Evolutionary conservation across 768 basidiomycete species (phyloP).

Genomic region (Calocera cornea): DNA sequence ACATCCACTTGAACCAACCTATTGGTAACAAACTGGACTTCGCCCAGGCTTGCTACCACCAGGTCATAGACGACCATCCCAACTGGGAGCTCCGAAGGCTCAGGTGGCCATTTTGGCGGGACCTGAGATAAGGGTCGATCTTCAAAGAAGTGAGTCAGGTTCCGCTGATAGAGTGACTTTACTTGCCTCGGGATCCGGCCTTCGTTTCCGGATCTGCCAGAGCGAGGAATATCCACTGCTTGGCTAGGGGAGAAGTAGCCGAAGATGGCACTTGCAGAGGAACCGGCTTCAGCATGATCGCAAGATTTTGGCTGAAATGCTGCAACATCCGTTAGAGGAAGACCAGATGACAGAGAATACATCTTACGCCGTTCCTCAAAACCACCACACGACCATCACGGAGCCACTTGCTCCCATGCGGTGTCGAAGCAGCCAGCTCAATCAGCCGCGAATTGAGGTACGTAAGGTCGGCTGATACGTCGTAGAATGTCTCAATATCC

Average conservation of each 20-base stretch:
- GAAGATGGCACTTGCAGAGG: slow-evolving; percentile 34
- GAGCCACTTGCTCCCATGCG: slow-evolving; percentile 56
- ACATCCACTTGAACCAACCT: slow-evolving; percentile 45
- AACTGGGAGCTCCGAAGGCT: not conserved
- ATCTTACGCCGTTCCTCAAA: slow-evolving; percentile 62
- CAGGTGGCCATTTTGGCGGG: slow-evolving; percentile 68
- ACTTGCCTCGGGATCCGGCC: slow-evolving; percentile 39
- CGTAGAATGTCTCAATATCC: slow-evolving; percentile 68
- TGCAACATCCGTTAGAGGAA: slow-evolving; percentile 22
- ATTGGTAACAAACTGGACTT: slow-evolving; percentile 1
- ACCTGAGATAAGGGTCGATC: slow-evolving; percentile 20
- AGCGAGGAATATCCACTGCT: slow-evolving; percentile 55
- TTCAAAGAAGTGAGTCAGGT: not conserved
- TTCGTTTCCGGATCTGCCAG: slow-evolving; percentile 55
- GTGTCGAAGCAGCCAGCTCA: slow-evolving; percentile 41
- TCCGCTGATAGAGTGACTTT: not conserved
- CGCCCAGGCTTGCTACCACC: not conserved
- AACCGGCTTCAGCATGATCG: slow-evolving; percentile 54
- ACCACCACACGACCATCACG: slow-evolving; percentile 67
- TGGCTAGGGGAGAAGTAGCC: slow-evolving; percentile 36
- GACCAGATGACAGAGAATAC: not conserved
- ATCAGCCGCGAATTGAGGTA: slow-evolving; percentile 50
- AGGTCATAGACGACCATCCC: not conserved
- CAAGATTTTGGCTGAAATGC: slow-evolving; percentile 64
- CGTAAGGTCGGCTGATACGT: slow-evolving; percentile 48